Conservation (phyloP, 2,329 filamentous ascomycete species). For the Grosmannia clavigera region DNA sequence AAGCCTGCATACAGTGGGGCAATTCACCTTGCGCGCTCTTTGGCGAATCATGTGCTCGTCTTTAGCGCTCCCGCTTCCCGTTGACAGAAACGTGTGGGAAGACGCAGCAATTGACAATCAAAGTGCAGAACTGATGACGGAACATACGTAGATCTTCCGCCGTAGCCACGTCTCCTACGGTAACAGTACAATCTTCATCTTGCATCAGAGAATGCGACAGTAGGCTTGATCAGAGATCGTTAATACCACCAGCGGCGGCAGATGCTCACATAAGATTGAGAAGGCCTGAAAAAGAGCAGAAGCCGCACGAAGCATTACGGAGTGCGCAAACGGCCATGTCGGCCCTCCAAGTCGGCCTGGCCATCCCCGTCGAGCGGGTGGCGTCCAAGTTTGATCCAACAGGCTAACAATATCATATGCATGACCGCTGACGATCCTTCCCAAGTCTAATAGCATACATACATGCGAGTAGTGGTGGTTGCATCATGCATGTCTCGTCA, state of each 20-base stretch:
- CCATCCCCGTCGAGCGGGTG: not conserved
- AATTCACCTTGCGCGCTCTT: too few species aligned
- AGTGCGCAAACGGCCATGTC: not conserved
- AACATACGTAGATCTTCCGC: too few species aligned
- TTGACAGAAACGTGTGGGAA: too few species aligned
- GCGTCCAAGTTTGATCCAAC: not conserved
- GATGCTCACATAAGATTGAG: too few species aligned
- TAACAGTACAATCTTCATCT: too few species aligned
- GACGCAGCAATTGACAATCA: not conserved
- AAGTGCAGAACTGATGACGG: not conserved
- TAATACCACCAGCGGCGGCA: too few species aligned
- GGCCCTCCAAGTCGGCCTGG: not conserved
- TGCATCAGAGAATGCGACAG: too few species aligned
- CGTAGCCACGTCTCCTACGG: too few species aligned
- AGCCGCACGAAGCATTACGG: not conserved
- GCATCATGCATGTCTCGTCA: not conserved
- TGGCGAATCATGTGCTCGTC: not conserved
- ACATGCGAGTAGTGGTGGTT: not conserved
- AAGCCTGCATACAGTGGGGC: not conserved
- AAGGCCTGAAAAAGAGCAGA: too few species aligned
- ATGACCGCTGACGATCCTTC: not conserved
- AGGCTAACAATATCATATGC: not conserved
- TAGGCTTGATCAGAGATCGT: too few species aligned
- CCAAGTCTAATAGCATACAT: too few species aligned
- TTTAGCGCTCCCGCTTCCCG: not conserved